phyloP scores from a whole-genome alignment of 805 yeast genomes.

The Barnettozyma siamensis region DNA sequence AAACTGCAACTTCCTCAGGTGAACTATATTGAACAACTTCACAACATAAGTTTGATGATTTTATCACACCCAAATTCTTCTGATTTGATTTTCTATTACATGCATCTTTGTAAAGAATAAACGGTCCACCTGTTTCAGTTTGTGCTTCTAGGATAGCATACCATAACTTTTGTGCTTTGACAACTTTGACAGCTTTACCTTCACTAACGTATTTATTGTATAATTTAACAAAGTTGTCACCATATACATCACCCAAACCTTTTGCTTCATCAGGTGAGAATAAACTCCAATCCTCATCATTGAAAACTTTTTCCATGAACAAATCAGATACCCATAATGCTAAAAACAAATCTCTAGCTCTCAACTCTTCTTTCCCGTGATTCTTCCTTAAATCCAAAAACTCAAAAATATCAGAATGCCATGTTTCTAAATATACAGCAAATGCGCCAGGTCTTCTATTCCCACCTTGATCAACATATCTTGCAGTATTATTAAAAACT shows the following conservation, averaged over 20 bases:
- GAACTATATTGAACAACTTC: constrained; percentile 92
- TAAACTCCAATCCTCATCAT: constrained; percentile 75
- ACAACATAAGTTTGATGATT: constrained; percentile 91
- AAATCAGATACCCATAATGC: constrained; percentile 95
- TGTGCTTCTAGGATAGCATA: constrained; percentile 84
- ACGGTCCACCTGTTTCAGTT: constrained; percentile 96
- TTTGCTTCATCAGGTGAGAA: constrained; percentile 90
- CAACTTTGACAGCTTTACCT: constrained; percentile 55
- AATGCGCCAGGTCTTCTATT: constrained; percentile 98
- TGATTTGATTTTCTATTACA: constrained; percentile 88
- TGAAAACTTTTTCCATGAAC: constrained; percentile 86
- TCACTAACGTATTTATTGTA: constrained; percentile 70
- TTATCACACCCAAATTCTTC: constrained; percentile 86
- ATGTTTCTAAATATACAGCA: constrained; percentile 91
- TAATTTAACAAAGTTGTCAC: constrained; percentile 71
- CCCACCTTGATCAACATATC: constrained; percentile 98
- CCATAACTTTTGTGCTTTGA: constrained; percentile 94
- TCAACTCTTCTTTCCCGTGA: constrained; percentile 90
- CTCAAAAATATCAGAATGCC: constrained; percentile 93
- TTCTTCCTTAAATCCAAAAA: constrained; percentile 84
- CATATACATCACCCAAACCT: constrained; percentile 78
- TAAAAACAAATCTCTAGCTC: constrained; percentile 91
- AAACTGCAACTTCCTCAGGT: constrained; percentile 88
- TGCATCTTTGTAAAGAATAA: constrained; percentile 89
- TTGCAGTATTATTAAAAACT: constrained; percentile 92